These are phyloP conservation scores for Torulaspora indica DNA, from an alignment of 805 yeast species.

Conservation along the genomic window DNA sequence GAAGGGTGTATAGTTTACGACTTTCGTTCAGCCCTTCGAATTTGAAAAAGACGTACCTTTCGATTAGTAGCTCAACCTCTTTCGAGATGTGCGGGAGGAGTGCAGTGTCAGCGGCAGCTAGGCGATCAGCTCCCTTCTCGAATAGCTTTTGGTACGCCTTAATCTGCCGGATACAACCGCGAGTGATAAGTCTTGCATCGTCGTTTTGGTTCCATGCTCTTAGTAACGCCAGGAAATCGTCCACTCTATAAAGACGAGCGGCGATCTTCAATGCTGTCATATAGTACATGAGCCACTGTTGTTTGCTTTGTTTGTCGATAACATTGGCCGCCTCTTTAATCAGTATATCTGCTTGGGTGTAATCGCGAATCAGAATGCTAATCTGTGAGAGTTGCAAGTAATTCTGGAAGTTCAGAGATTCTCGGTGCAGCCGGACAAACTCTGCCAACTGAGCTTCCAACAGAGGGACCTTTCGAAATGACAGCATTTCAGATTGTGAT, in stretches of 20 bases:
- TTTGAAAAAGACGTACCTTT: slow-evolving; percentile 19
- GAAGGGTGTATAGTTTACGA: slow-evolving; percentile 12
- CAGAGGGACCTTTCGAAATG: slow-evolving; percentile 4
- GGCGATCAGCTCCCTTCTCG: slow-evolving; percentile 9
- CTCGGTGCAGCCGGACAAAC: slow-evolving; percentile 16
- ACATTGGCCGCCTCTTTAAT: slow-evolving; percentile 9
- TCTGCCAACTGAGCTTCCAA: slow-evolving; percentile 12
- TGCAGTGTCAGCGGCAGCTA: slow-evolving; percentile 3
- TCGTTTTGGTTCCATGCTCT: slow-evolving; percentile 28
- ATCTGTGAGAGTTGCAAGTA: slow-evolving; percentile 24
- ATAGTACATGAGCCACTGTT: slow-evolving; percentile 27
- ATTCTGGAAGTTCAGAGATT: slow-evolving; percentile 21
- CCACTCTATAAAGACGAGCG: slow-evolving; percentile 15
- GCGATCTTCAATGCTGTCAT: slow-evolving; percentile 18
- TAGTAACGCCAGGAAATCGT: slow-evolving; percentile 14
- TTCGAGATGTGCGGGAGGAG: slow-evolving; percentile 9
- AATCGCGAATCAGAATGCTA: slow-evolving; percentile 15
- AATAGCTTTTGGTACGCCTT: slow-evolving; percentile 22
- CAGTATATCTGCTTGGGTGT: slow-evolving; percentile 8
- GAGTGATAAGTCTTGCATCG: slow-evolving; percentile 18
- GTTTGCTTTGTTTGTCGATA: slow-evolving; percentile 14
- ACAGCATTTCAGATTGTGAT: slow-evolving; percentile 3
- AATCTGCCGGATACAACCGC: slow-evolving; percentile 23
- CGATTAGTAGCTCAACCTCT: slow-evolving; percentile 17
- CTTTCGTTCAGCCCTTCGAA: slow-evolving; percentile 26